phyloP scores from a whole-genome alignment of 2,329 filamentous ascomycete genomes.

The Colletotrichum tanaceti region DNA sequence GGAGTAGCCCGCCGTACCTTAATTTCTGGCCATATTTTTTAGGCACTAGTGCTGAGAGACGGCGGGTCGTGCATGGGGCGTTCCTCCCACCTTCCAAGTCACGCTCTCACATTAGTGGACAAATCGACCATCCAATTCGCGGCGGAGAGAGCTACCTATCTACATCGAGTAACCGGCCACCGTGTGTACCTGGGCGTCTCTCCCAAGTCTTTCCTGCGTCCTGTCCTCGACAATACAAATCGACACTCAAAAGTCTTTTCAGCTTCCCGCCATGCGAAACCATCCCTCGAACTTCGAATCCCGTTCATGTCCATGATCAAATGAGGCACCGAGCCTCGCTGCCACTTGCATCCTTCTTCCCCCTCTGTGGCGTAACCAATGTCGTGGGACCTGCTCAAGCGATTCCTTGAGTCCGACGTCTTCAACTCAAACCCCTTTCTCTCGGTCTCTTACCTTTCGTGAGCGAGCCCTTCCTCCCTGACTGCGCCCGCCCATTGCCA shows the following conservation, averaged over 20 bases:
- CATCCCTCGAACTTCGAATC: slow-evolving; percentile 41
- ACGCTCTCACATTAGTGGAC: slow-evolving; percentile 40
- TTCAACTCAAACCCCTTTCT: slow-evolving; percentile 93
- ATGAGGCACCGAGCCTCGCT: slow-evolving; percentile 53
- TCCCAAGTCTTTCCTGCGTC: slow-evolving; percentile 13
- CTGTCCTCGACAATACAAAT: slow-evolving; percentile 18
- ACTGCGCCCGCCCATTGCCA: slow-evolving; percentile 24
- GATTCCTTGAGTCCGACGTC: slow-evolving; percentile 93
- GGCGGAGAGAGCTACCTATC: slow-evolving; percentile 35
- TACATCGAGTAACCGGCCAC: slow-evolving; percentile 25
- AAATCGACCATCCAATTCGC: slow-evolving; percentile 36
- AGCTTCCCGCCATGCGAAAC: slow-evolving; percentile 45
- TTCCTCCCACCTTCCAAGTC: slow-evolving; percentile 40
- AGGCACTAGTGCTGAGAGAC: slow-evolving; percentile 30
- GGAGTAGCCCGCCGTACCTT: slow-evolving; percentile 33
- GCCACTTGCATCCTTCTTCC: slow-evolving; percentile 44
- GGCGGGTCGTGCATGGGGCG: slow-evolving; percentile 38
- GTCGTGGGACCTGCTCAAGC: slow-evolving; percentile 89
- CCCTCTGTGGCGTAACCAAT: slow-evolving; percentile 59
- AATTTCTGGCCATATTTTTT: slow-evolving; percentile 37
- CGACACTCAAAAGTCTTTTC: slow-evolving; percentile 5
- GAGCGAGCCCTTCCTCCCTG: slow-evolving; percentile 54
- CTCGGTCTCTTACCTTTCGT: slow-evolving; percentile 90
- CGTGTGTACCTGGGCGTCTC: slow-evolving; percentile 21
- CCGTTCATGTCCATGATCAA: slow-evolving; percentile 49